Conservation (phyloP, 306 rosid species). For the Citrullus colocynthis region DNA sequence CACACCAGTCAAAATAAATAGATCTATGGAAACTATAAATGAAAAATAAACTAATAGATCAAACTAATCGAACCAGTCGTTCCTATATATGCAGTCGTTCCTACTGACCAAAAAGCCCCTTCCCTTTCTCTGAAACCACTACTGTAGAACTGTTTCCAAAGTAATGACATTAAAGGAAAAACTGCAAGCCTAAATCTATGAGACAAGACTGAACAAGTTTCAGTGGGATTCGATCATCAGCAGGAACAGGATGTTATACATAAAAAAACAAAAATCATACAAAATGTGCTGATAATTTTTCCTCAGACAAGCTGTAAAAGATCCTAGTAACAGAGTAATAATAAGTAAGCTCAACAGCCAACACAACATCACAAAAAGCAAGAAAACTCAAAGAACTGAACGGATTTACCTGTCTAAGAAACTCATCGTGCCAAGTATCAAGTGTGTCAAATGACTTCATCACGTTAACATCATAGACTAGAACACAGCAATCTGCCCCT, state of each 20-base stretch:
- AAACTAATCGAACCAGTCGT: background rate
- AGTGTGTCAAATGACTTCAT: constrained; percentile 89
- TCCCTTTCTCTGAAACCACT: background rate
- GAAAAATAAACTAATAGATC: background rate
- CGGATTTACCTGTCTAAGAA: constrained; percentile 67
- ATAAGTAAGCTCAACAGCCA: background rate
- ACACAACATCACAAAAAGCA: background rate
- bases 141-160: background rate
- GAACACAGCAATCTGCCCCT: constrained; percentile 93
- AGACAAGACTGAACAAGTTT: background rate
- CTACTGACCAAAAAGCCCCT: background rate
- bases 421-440: constrained; percentile 93
- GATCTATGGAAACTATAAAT: background rate
- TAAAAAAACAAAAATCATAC: background rate
- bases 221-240: background rate
- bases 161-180: background rate
- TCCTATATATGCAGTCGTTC: background rate
- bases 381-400: background rate
- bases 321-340: background rate
- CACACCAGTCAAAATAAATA: background rate
- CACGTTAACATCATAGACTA: constrained; percentile 81
- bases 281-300: background rate
- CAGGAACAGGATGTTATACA: background rate
- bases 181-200: background rate
- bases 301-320: background rate